Conservation (phyloP, 352 stramenopile genomes). For the Globisporangium recalcitrans region DNA sequence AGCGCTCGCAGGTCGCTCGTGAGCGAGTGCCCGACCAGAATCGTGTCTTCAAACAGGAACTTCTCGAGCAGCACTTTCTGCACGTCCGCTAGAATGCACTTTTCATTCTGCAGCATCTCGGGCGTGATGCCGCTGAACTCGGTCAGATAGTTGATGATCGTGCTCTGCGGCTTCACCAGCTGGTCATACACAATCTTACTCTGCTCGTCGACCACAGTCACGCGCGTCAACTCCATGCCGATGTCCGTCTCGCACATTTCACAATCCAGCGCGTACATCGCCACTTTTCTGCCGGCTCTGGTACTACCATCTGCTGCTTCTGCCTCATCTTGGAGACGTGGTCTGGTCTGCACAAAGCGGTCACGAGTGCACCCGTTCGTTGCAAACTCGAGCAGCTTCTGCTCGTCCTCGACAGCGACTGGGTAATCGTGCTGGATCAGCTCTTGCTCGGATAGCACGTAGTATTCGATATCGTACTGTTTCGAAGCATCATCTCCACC, state of each 20-base stretch:
- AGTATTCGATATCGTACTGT: conserved; percentile 33
- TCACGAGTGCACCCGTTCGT: conserved; percentile 52
- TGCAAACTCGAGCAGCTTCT: conserved; percentile 41
- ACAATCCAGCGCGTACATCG: conserved; percentile 79
- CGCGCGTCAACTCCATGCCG: conserved; percentile 76
- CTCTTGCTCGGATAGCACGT: conserved; percentile 57
- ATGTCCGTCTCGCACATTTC: conserved; percentile 89
- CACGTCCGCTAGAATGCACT: conserved; percentile 61
- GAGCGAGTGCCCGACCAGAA: conserved; percentile 84
- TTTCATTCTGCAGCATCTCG: conserved; percentile 57
- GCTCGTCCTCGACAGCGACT: conserved; percentile 52
- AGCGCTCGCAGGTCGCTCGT: conserved; percentile 81
- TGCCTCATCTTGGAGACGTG: conserved; percentile 18
- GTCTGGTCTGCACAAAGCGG: conserved; percentile 43
- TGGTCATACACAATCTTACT: conserved; percentile 73
- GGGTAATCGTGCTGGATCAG: conserved; percentile 69
- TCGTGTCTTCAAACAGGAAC: conserved; percentile 67
- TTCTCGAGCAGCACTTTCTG: conserved; percentile 48
- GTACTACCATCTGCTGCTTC: conserved; percentile 3
- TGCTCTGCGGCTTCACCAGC: conserved; percentile 77
- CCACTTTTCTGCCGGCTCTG: conserved; percentile 4
- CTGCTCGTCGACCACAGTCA: conserved; percentile 66
- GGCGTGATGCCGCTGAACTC: conserved; percentile 86
- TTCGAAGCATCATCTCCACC: conserved; percentile 10
- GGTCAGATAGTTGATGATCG: conserved; percentile 88